Evolutionary conservation across 2,329 filamentous ascomycete species (phyloP).

Genomic region (Colletotrichum eleusines): DNA sequence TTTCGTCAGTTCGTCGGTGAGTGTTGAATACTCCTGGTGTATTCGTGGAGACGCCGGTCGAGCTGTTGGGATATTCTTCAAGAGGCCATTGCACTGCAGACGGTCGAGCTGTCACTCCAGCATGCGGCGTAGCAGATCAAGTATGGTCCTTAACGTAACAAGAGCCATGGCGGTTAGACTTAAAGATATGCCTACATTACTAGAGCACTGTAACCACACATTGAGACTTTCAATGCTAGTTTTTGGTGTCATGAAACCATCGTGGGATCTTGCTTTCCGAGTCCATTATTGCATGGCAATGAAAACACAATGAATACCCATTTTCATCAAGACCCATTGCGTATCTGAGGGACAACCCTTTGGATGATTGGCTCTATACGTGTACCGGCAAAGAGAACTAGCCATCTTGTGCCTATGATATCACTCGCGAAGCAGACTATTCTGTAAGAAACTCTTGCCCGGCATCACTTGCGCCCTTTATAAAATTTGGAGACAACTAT

Average conservation of each 20-base stretch:
- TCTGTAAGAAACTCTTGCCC: not conserved
- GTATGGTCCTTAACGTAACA: no score
- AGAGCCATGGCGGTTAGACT: not conserved
- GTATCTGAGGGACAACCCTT: not conserved
- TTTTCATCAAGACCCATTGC: not conserved
- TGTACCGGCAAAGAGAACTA: not conserved
- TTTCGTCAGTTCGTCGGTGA: not conserved
- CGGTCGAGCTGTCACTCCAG: no score
- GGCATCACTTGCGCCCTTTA: not conserved
- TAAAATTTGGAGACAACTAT: not conserved
- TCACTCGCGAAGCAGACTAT: not conserved
- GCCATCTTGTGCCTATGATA: not conserved
- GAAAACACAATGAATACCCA: not conserved
- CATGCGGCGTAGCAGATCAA: no score
- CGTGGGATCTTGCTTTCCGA: no score
- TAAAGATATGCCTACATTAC: not conserved
- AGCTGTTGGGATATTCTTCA: not conserved
- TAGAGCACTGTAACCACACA: no score
- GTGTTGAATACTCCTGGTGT: not conserved
- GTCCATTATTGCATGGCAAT: not conserved
- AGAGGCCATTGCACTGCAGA: not conserved
- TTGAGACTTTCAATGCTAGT: not conserved
- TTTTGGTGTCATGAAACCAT: not conserved
- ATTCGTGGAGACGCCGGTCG: not conserved
- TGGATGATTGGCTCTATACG: not conserved